Percentiles rank a stretch among this genome's conserved stretches.
phyloP scores from a whole-genome alignment of 768 basidiomycete genomes.

The Pleurotus ostreatus region DNA sequence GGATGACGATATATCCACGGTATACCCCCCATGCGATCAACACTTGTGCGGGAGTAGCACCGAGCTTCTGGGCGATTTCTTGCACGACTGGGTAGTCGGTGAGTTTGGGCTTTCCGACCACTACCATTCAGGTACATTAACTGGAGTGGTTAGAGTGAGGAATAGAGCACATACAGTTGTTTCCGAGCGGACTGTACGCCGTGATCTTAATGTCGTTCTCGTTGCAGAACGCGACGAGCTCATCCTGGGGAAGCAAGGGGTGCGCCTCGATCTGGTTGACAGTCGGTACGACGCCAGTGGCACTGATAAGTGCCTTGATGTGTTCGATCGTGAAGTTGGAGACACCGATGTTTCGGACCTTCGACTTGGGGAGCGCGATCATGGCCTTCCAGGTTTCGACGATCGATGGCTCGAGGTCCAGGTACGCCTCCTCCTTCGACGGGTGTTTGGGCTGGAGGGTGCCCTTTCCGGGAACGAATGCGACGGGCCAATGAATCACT shows the following conservation, averaged over 20 bases:
- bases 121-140: slow-evolving; percentile 25
- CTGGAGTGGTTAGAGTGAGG: background rate
- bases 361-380: slow-evolving; percentile 65
- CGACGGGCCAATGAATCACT: slow-evolving; percentile 82
- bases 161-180: slow-evolving; percentile 51
- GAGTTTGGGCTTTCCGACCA: slow-evolving; percentile 57
- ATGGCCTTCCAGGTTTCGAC: slow-evolving; percentile 84
- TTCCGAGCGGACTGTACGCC: slow-evolving; percentile 71
- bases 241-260: slow-evolving; percentile 73
- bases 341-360: slow-evolving; percentile 67
- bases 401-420: slow-evolving; percentile 58
- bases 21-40: slow-evolving; percentile 77
- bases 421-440: slow-evolving; percentile 39
- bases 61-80: slow-evolving; percentile 58
- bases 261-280: slow-evolving; percentile 82
- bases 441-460: slow-evolving; percentile 46
- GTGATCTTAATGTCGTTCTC: slow-evolving; percentile 66
- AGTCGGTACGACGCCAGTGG: slow-evolving; percentile 65
- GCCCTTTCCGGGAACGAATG: slow-evolving; percentile 57
- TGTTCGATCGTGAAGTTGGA: slow-evolving; percentile 75
- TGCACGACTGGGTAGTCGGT: slow-evolving; percentile 62
- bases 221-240: slow-evolving; percentile 67
- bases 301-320: slow-evolving; percentile 61
- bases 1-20: slow-evolving; percentile 79
- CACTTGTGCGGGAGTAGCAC: slow-evolving; percentile 74